Evolutionary conservation across 352 stramenopile species (phyloP).

Genomic region (Pythium diclinum): DNA sequence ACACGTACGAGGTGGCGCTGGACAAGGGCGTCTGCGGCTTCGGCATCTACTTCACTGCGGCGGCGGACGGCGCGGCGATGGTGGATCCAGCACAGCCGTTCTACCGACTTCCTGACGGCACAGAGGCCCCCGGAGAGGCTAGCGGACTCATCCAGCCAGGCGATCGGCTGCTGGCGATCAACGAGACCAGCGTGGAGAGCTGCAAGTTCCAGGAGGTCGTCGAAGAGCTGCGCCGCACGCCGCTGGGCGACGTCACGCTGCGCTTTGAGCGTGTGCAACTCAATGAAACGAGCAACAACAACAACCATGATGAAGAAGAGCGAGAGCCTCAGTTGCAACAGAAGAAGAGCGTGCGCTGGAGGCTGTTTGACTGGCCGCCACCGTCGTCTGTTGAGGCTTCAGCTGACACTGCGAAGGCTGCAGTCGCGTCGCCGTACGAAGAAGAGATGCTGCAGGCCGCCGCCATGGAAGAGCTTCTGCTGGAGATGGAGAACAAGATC

Average conservation of each 20-base stretch:
- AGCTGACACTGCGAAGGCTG: not conserved
- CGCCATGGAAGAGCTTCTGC: conserved; percentile 23
- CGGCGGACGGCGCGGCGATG: conserved; percentile 35
- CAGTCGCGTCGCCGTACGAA: conserved; percentile 5
- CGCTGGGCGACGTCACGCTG: conserved; percentile 37
- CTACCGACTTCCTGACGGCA: conserved; percentile 58
- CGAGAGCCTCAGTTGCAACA: not conserved
- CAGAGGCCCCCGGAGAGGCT: conserved; percentile 52
- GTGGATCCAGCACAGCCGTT: conserved; percentile 64
- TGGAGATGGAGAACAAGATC: conserved; percentile 34
- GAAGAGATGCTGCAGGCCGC: conserved; percentile 15
- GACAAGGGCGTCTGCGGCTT: conserved; percentile 60
- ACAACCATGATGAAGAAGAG: conserved; percentile 3
- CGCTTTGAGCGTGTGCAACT: conserved; percentile 35
- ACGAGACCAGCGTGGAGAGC: conserved; percentile 30
- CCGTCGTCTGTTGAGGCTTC: not conserved
- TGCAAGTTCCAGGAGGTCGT: conserved; percentile 49
- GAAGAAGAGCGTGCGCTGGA: conserved; percentile 19
- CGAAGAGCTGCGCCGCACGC: conserved; percentile 56
- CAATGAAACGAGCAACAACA: not conserved
- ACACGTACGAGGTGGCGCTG: conserved; percentile 45
- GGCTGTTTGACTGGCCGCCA: conserved; percentile 23
- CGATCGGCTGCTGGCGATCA: conserved; percentile 51
- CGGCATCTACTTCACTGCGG: conserved; percentile 64
- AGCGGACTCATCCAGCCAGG: conserved; percentile 43